Conservation (phyloP, 139 green algal genomes). For the Chlamydomonas sp. region DNA sequence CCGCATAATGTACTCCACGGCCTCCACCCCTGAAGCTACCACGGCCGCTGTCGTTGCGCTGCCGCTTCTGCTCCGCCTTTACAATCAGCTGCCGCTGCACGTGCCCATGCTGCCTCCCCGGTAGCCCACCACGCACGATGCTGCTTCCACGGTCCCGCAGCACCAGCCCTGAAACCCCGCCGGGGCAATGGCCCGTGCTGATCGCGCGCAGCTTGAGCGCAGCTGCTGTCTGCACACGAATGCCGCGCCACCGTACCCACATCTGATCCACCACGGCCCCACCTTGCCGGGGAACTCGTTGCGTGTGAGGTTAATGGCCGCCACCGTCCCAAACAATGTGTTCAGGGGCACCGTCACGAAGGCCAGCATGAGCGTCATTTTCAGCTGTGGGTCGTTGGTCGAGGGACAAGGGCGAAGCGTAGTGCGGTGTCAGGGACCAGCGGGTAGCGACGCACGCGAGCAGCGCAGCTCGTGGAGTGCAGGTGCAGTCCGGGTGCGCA, state of each 20-base stretch:
- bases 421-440: not conserved
- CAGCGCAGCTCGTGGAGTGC: too few relatives aligned
- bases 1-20: too few relatives aligned
- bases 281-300: constrained; percentile 88
- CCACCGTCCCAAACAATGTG: constrained; percentile 79
- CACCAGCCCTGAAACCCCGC: too few relatives aligned
- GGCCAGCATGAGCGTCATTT: constrained; percentile 64
- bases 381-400: not conserved
- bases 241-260: not conserved
- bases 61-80: too few relatives aligned
- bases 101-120: not conserved
- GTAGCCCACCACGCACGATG: not conserved
- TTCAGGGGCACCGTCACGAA: constrained; percentile 85
- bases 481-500: too few relatives aligned
- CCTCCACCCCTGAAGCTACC: too few relatives aligned
- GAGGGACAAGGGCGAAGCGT: too few relatives aligned
- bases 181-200: too few relatives aligned
- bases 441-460: not conserved
- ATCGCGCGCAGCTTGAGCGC: too few relatives aligned
- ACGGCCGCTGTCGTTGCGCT: too few relatives aligned
- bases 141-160: too few relatives aligned
- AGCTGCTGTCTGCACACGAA: too few relatives aligned
- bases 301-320: constrained; percentile 79
- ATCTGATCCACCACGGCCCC: not conserved
- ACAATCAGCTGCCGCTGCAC: not conserved